Conservation (phyloP, 2,329 filamentous ascomycete species). For the Stachybotrys chlorohalonatus region DNA sequence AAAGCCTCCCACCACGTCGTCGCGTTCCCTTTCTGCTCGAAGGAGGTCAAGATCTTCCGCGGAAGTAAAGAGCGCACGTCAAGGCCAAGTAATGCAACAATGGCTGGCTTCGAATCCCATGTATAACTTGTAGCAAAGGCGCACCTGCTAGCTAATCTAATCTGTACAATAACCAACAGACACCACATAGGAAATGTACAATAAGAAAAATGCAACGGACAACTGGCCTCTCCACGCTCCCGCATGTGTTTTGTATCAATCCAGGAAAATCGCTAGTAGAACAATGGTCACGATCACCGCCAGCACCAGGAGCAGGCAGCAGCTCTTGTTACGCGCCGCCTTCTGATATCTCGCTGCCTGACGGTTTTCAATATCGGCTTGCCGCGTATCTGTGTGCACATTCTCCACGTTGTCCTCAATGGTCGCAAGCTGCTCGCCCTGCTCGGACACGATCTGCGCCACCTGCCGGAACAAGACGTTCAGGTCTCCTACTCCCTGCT, state of each 20-base stretch:
- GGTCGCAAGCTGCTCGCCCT: constrained; percentile 79
- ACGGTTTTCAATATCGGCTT: constrained; percentile 77
- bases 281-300: constrained; percentile 85
- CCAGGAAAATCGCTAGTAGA: constrained; percentile 74
- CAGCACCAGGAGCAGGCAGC: constrained; percentile 81
- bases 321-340: constrained; percentile 88
- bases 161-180: constrained; percentile 4
- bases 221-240: background rate
- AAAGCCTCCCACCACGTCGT: background rate
- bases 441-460: constrained; percentile 93
- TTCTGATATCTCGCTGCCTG: constrained; percentile 89
- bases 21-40: background rate
- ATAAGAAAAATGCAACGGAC: background rate
- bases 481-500: constrained; percentile 88
- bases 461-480: constrained; percentile 97
- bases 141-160: background rate
- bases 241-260: constrained; percentile 29
- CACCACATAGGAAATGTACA: background rate
- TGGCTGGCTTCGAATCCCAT: constrained; percentile 1
- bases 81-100: background rate
- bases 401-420: constrained; percentile 84
- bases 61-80: background rate
- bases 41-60: background rate
- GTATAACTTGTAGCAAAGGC: constrained; percentile 1
- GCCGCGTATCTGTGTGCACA: constrained; percentile 70